phyloP scores from a whole-genome alignment of 2,329 filamentous ascomycete species.

The Achaetomium macrosporum region DNA sequence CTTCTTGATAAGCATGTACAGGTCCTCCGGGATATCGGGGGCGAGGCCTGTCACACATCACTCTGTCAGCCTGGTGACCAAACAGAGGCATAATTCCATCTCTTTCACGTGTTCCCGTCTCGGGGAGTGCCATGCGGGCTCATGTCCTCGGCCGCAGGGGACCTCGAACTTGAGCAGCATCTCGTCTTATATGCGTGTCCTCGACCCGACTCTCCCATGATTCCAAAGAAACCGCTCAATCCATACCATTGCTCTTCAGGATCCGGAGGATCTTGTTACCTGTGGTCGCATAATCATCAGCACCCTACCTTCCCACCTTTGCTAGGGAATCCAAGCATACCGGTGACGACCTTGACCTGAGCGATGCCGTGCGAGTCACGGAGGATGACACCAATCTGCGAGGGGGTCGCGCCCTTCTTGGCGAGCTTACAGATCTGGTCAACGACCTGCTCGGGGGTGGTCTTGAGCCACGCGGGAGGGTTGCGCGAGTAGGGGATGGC shows the following conservation, averaged over 20 bases:
- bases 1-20: slow-evolving; percentile 99
- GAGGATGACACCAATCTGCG: slow-evolving; percentile 98
- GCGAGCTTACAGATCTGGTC: slow-evolving; percentile 99
- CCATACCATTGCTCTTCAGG: slow-evolving; percentile 94
- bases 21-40: slow-evolving; percentile 97
- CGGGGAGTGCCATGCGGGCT: not conserved
- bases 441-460: slow-evolving; percentile 94
- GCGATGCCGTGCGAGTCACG: slow-evolving; percentile 97
- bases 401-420: slow-evolving; percentile 97
- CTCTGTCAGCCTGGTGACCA: slow-evolving; percentile 87
- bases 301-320: not conserved
- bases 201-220: slow-evolving; percentile 19
- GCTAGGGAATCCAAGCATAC: slow-evolving; percentile 49
- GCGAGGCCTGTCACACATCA: slow-evolving; percentile 87
- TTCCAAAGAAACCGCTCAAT: slow-evolving; percentile 34
- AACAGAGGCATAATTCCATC: slow-evolving; percentile 62
- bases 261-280: slow-evolving; percentile 99
- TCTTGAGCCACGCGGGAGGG: slow-evolving; percentile 94
- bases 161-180: not conserved
- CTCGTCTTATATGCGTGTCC: slow-evolving; percentile 10
- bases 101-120: not conserved
- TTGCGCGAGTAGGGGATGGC: slow-evolving; percentile 95
- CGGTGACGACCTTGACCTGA: slow-evolving; percentile 95
- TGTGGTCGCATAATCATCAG: slow-evolving; percentile 40
- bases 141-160: not conserved